phyloP scores from a whole-genome alignment of 1,284 basidiomycete species.

The Ceratobasidium sp. region DNA sequence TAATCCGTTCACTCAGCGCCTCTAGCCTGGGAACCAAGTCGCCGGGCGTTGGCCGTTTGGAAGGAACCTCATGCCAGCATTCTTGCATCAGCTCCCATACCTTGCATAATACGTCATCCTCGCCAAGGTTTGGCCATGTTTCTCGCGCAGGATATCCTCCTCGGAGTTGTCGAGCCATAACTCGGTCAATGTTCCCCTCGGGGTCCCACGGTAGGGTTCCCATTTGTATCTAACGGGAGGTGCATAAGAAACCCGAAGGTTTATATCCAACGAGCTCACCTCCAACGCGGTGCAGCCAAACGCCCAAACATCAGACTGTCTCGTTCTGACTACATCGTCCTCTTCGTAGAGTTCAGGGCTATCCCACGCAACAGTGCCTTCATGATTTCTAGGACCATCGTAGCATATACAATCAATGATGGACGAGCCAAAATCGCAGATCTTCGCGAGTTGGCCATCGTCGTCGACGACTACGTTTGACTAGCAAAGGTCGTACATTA shows the following conservation, averaged over 20 bases:
- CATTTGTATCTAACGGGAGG: slow-evolving; percentile 7
- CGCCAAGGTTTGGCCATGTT: not conserved
- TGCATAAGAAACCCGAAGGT: not conserved
- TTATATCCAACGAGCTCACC: not conserved
- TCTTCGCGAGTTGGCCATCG: not conserved
- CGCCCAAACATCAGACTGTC: slow-evolving; percentile 23
- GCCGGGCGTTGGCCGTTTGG: not conserved
- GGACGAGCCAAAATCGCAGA: slow-evolving; percentile 27
- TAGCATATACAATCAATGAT: slow-evolving; percentile 7
- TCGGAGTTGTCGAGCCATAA: slow-evolving; percentile 1
- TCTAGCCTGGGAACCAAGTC: not conserved
- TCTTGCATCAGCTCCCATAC: slow-evolving; percentile 12
- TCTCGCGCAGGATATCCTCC: slow-evolving; percentile 21
- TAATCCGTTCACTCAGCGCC: not conserved
- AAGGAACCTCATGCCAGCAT: slow-evolving; percentile 15
- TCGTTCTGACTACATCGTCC: slow-evolving; percentile 2
- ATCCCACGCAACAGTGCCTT: slow-evolving; percentile 17
- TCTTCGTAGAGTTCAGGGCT: slow-evolving; percentile 16
- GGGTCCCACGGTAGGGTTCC: slow-evolving; percentile 10
- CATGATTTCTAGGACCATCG: slow-evolving; percentile 4
- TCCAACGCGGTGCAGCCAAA: slow-evolving; percentile 22
- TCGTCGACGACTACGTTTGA: slow-evolving; percentile 15
- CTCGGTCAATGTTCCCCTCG: slow-evolving; percentile 4
- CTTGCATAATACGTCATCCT: not conserved
- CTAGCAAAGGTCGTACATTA: not conserved